Evolutionary conservation across 2,329 filamentous ascomycete species (phyloP), one percentile per base, ranked within the genome.

Genomic region (Beauveria pseudobassiana): DNA sequence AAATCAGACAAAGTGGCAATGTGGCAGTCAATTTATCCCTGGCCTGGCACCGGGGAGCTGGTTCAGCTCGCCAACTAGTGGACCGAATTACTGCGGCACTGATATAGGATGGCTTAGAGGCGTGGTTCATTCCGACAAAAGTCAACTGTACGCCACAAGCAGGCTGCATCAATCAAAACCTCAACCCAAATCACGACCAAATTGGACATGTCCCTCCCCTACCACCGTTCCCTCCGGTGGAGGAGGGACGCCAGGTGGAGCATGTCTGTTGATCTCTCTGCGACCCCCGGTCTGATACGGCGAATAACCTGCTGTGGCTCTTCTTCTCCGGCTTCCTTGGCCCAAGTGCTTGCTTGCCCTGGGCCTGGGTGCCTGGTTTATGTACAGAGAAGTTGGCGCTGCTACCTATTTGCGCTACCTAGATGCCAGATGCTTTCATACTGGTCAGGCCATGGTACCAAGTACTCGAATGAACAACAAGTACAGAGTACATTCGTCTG

Each of bases 1-100:
- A 42, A 43, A 53, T 46, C 48, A 45, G 26, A 52, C 26, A 52
- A 40, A 22, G n/a, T 24, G 28, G 38, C 30, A 38, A 38, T 34
- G 30, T 34, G 30, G 30, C 30, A 34, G 30, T 34, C 30, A 40
- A 24, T 53, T 34, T 38, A 38, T 38, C 34, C 34, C 34, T 38
- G 34, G 58, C 48, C 48, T 52, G 45, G 56, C 56, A 34, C 58
- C 58, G 58, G 58, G 49, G 58, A 60, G 58, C 58, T 60, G 58
- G 58, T 53, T 60, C 58, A 60, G 58, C 58, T 60, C 18, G 34
- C 34, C 34, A 38, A 38, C 22, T 40, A 34, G 34, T 52, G 56
- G 56, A 42, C 48, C 34, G 38, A 59, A 48, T 45, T n/a, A 38
- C 42, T 53, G 49, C 58, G 48, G 49, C 14, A 12, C 40, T 34